A percentile compares a stretch with the other conserved stretches of the same genome.
phyloP scores from a whole-genome alignment of 2,329 filamentous ascomycete species.

The Aspergillus sp. region DNA sequence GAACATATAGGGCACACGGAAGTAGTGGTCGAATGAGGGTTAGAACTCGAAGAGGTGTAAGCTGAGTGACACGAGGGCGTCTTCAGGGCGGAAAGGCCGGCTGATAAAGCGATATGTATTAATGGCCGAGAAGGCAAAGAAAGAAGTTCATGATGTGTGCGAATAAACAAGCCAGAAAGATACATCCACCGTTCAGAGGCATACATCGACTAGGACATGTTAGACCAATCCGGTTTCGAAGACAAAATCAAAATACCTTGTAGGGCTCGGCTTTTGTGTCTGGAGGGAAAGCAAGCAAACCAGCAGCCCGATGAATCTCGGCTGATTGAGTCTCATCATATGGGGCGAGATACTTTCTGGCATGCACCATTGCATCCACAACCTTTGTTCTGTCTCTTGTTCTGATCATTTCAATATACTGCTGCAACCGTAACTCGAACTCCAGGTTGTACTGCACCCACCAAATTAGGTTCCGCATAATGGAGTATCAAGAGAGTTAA shows the following conservation, averaged over 20 bases:
- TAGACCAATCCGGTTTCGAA: not conserved
- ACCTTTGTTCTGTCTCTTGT: conserved; percentile 63
- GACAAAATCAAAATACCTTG: conserved; percentile 46
- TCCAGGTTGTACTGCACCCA: conserved; percentile 71
- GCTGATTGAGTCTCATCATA: conserved; percentile 67
- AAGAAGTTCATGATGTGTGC: conserved; percentile 83
- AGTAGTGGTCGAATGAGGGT: conserved; percentile 59
- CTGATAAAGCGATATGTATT: conserved; percentile 85
- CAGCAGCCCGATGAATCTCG: conserved; percentile 72
- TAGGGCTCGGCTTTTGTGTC: conserved; percentile 61
- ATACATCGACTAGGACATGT: conserved; percentile 64
- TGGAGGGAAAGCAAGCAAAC: conserved; percentile 73
- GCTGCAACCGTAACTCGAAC: conserved; percentile 88
- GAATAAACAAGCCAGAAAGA: conserved; percentile 77
- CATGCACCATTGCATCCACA: conserved; percentile 76
- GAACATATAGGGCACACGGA: conserved; percentile 94
- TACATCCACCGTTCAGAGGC: conserved; percentile 69
- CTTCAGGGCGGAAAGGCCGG: conserved; percentile 90
- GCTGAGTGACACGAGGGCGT: conserved; percentile 86
- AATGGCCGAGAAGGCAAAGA: conserved; percentile 79
- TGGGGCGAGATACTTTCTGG: conserved; percentile 74
- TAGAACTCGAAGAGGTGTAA: conserved; percentile 56
- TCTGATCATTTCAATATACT: conserved; percentile 89
- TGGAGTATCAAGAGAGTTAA: not conserved
- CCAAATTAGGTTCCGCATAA: not conserved